These are phyloP conservation scores for Furcasterigmium furcatum DNA, from an alignment of 2,329 filamentous ascomycete species.

Conservation along the genomic window DNA sequence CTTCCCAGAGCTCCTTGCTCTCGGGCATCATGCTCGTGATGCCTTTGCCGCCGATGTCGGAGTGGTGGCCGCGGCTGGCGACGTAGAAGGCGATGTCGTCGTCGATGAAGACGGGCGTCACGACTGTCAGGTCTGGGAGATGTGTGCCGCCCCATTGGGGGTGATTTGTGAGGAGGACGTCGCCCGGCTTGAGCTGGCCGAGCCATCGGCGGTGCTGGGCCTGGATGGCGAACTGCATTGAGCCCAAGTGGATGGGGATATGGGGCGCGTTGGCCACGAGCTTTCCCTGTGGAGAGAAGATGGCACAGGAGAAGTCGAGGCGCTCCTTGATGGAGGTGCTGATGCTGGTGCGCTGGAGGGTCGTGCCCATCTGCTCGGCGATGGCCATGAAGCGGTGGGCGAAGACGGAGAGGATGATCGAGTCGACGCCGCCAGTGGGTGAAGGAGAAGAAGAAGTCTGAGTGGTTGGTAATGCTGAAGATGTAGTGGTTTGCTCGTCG, in stretches of 20 bases:
- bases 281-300: constrained; percentile 36
- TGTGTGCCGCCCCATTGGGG: constrained; percentile 34
- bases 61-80: constrained; percentile 35
- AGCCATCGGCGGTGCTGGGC: constrained; percentile 30
- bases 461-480: neutral
- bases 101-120: constrained; percentile 32
- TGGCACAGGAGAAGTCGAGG: constrained; percentile 38
- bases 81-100: constrained; percentile 31
- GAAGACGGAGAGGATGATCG: constrained; percentile 51
- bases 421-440: constrained; percentile 22
- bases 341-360: constrained; percentile 51
- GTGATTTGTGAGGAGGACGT: constrained; percentile 36
- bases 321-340: constrained; percentile 44
- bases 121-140: constrained; percentile 36
- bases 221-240: constrained; percentile 36
- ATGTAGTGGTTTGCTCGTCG: neutral
- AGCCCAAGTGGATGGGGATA: constrained; percentile 36
- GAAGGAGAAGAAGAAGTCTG: neutral
- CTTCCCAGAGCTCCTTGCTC: constrained; percentile 37
- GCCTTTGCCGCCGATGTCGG: constrained; percentile 33
- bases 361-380: constrained; percentile 56
- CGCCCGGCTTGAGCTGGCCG: constrained; percentile 29
- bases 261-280: constrained; percentile 37
- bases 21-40: constrained; percentile 38
- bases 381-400: constrained; percentile 57